Percentiles rank a stretch among this genome's conserved stretches.
Conservation (phyloP, 2,329 filamentous ascomycete genomes). For the Orbilia brochopaga region DNA sequence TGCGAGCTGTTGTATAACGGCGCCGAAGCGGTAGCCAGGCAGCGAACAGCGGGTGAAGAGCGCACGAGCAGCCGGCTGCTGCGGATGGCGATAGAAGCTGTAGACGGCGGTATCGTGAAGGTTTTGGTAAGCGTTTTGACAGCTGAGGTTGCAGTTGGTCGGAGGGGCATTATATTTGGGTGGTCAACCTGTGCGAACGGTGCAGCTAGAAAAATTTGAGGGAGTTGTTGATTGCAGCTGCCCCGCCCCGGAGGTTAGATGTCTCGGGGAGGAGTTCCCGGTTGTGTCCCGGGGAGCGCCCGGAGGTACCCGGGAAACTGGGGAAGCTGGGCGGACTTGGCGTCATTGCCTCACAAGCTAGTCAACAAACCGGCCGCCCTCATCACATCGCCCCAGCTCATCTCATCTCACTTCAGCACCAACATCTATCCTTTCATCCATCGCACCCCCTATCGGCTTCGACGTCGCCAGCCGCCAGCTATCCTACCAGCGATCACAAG, state of each 20-base stretch:
- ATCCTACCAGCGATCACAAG: not conserved
- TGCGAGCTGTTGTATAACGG: slow-evolving; percentile 23
- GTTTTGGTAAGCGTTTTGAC: slow-evolving; percentile 27
- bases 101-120: slow-evolving; percentile 48
- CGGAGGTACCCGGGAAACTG: not conserved
- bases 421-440: not conserved
- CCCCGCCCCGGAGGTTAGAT: not conserved
- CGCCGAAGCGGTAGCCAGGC: slow-evolving; percentile 52
- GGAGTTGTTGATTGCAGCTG: slow-evolving; percentile 1
- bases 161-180: slow-evolving; percentile 21
- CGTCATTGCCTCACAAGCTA: not conserved
- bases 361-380: too few species aligned
- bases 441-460: not conserved
- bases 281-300: not conserved
- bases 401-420: too few species aligned
- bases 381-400: not conserved
- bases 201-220: slow-evolving; percentile 10
- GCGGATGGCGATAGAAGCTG: slow-evolving; percentile 57
- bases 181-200: not conserved
- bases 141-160: slow-evolving; percentile 17
- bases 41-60: slow-evolving; percentile 50
- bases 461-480: not conserved
- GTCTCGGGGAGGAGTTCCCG: too few species aligned
- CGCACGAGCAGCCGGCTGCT: slow-evolving; percentile 59
- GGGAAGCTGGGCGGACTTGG: not conserved